A percentile compares a stretch with the other conserved stretches of the same genome.
Conservation (phyloP, 768 basidiomycete genomes). For the Panaeolus cyanescens region DNA sequence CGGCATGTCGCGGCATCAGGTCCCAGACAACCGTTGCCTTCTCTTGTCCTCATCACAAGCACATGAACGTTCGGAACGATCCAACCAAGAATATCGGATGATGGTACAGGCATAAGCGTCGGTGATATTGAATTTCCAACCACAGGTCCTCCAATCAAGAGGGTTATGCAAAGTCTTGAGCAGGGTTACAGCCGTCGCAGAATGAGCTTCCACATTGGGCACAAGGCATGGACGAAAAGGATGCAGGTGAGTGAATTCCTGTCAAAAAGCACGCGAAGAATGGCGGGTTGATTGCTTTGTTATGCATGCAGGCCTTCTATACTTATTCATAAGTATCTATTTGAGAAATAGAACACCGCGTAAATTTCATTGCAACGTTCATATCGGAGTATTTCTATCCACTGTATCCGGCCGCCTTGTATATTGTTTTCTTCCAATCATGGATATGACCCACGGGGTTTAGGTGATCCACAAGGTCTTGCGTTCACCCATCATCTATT, state of each 20-base stretch:
- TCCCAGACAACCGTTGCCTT: background rate
- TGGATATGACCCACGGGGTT: slow-evolving; percentile 1
- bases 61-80: background rate
- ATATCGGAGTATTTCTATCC: background rate
- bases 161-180: background rate
- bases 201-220: background rate
- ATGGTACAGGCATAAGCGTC: background rate
- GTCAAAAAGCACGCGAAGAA: background rate
- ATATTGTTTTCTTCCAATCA: slow-evolving; percentile 1
- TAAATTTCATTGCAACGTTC: background rate
- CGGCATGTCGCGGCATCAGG: background rate
- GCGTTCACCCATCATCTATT: background rate
- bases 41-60: background rate
- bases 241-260: background rate
- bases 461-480: background rate
- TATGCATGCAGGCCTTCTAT: background rate
- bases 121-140: background rate
- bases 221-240: background rate
- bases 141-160: background rate
- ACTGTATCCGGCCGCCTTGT: background rate
- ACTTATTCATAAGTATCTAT: background rate
- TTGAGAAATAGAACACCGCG: background rate
- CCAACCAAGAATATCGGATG: background rate
- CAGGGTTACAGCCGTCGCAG: background rate
- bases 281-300: background rate